Evolutionary conservation across 495 filamentous ascomycete species (phyloP).

Genomic region (Neurospora sublineolata): DNA sequence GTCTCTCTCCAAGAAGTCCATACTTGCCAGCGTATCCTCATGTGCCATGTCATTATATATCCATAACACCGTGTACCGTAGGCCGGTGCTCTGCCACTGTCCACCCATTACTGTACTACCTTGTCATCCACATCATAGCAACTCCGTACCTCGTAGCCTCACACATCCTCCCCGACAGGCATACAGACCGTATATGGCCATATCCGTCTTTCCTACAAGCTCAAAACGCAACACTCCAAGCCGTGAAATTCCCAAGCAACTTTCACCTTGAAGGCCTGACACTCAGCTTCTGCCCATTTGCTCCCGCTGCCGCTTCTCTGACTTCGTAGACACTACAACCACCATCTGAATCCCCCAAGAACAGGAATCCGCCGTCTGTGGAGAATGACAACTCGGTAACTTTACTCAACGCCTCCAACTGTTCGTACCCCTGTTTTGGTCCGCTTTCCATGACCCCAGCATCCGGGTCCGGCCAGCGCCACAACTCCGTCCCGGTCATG

Average conservation of each 20-base stretch:
- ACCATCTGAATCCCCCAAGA: conserved; percentile 19
- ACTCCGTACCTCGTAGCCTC: not conserved
- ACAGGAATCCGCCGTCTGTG: conserved; percentile 22
- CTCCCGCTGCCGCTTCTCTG: conserved; percentile 9
- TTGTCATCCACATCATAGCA: not conserved
- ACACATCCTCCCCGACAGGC: too few species aligned
- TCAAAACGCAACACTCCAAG: not conserved
- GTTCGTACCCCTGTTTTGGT: conserved; percentile 11
- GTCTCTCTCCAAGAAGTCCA: not conserved
- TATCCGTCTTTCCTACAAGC: not conserved
- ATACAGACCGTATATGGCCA: too few species aligned
- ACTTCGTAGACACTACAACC: conserved; percentile 21
- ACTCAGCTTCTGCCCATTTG: not conserved
- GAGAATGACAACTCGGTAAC: conserved; percentile 24
- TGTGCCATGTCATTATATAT: not conserved
- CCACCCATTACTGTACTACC: not conserved
- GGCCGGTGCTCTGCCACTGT: not conserved
- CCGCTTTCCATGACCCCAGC: conserved; percentile 7
- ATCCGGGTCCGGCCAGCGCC: conserved; percentile 22
- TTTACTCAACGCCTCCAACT: conserved; percentile 15
- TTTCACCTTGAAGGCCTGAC: not conserved
- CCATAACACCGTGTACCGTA: not conserved
- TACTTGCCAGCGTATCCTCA: not conserved
- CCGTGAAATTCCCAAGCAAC: not conserved
- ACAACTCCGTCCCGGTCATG: conserved; percentile 19